Conservation (phyloP, 805 yeast species). For the Suhomyces faveliae region DNA sequence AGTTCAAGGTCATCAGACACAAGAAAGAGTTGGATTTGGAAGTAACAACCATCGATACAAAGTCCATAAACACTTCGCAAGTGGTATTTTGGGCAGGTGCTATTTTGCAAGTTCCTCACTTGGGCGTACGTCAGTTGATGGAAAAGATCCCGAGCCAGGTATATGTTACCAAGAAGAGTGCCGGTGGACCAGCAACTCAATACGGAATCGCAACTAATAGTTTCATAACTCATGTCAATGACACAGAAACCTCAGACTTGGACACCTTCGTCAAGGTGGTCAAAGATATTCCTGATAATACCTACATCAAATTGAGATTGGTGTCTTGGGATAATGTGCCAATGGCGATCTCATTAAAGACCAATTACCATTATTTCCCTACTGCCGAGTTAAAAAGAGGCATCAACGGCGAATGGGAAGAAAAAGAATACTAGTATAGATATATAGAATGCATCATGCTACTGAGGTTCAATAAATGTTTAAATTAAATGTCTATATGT, state of each 20-base stretch:
- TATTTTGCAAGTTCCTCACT: conserved; percentile 83
- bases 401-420: conserved; percentile 46
- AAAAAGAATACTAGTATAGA: conserved; percentile 33
- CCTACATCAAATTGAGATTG: conserved; percentile 76
- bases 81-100: conserved; percentile 84
- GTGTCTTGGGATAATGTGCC: conserved; percentile 87
- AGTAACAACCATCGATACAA: conserved; percentile 65
- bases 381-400: conserved; percentile 57
- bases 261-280: conserved; percentile 66
- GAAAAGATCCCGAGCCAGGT: conserved; percentile 75
- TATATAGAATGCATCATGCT: neutral
- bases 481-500: conserved; percentile 1
- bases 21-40: conserved; percentile 58
- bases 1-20: conserved; percentile 69
- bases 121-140: conserved; percentile 84
- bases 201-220: conserved; percentile 76
- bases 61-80: conserved; percentile 58
- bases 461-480: neutral
- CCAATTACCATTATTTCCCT: conserved; percentile 87
- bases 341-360: conserved; percentile 78
- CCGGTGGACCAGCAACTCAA: conserved; percentile 85
- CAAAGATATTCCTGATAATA: conserved; percentile 69
- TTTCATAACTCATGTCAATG: conserved; percentile 89
- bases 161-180: conserved; percentile 71
- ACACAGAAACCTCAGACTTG: conserved; percentile 65